phyloP scores from a whole-genome alignment of 495 filamentous ascomycete genomes.

The Oidiodendron maius region DNA sequence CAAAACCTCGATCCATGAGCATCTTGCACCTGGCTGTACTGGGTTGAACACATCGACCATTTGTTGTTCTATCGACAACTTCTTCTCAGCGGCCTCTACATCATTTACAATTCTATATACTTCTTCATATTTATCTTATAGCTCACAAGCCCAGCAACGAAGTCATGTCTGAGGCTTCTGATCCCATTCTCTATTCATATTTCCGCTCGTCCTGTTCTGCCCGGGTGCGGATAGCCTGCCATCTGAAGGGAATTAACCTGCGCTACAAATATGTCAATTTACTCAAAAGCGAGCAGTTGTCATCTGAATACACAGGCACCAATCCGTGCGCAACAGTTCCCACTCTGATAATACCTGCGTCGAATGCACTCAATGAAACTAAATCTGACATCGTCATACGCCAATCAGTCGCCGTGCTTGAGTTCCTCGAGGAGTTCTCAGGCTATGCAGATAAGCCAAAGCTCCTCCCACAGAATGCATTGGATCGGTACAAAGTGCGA shows the following conservation, averaged over 20 bases:
- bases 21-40: too few relatives aligned
- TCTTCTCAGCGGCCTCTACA: too few relatives aligned
- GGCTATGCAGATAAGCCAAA: constrained; percentile 18
- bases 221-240: constrained; percentile 44
- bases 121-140: too few relatives aligned
- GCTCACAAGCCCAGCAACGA: too few relatives aligned
- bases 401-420: constrained; percentile 46
- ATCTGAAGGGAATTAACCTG: constrained; percentile 36
- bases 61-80: too few relatives aligned
- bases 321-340: constrained; percentile 47
- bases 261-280: constrained; percentile 39
- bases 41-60: too few relatives aligned
- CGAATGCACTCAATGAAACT: constrained; percentile 7
- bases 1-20: too few relatives aligned
- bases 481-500: constrained; percentile 32
- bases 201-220: constrained; percentile 52
- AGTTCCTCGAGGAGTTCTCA: constrained; percentile 45
- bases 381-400: constrained; percentile 30
- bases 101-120: too few relatives aligned
- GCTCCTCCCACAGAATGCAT: constrained; percentile 34
- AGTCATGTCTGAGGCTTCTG: too few relatives aligned
- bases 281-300: constrained; percentile 35
- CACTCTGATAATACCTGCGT: constrained; percentile 33
- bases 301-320: constrained; percentile 26
- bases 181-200: constrained; percentile 44